Conservation (phyloP, 2,329 filamentous ascomycete species). For the Sarocladium kiliense region DNA sequence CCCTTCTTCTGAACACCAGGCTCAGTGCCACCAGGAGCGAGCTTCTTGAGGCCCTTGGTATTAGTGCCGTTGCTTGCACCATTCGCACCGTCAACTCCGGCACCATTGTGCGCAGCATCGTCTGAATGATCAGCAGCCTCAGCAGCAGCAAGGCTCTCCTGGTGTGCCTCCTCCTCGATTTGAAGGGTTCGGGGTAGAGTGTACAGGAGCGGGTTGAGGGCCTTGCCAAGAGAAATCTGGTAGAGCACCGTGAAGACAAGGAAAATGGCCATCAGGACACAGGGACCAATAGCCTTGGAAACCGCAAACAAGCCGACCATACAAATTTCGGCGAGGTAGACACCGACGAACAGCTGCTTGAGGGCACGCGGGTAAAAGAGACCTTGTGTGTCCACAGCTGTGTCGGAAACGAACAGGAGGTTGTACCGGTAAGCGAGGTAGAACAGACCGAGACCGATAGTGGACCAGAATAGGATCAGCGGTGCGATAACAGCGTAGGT, state of each 20-base stretch:
- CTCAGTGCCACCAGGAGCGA: conserved; percentile 17
- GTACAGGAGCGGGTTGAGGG: conserved; percentile 66
- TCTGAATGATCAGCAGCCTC: conserved; percentile 3
- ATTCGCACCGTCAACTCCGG: conserved; percentile 5
- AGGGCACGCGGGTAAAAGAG: conserved; percentile 83
- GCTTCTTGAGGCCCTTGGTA: conserved; percentile 17
- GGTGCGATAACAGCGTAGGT: conserved; percentile 82
- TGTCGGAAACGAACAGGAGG: conserved; percentile 73
- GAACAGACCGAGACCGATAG: conserved; percentile 70
- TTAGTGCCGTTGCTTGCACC: conserved; percentile 14
- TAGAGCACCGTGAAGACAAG: conserved; percentile 72
- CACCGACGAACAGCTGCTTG: conserved; percentile 76
- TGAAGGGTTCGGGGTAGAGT: conserved; percentile 61
- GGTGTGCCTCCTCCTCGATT: conserved; percentile 35
- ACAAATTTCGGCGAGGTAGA: conserved; percentile 76
- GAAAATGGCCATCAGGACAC: conserved; percentile 71
- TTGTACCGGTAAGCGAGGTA: conserved; percentile 87
- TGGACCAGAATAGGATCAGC: conserved; percentile 74
- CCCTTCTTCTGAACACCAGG: conserved; percentile 36
- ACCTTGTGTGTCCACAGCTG: conserved; percentile 80
- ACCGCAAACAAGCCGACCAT: conserved; percentile 78
- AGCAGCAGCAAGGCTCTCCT: conserved; percentile 16
- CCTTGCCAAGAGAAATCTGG: conserved; percentile 65
- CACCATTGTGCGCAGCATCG: conserved; percentile 22
- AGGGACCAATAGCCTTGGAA: conserved; percentile 59